Evolutionary conservation across 2,329 filamentous ascomycete species (phyloP), one percentile per base, ranked within the genome.

Genomic region (Tricladium varicosporioides): DNA sequence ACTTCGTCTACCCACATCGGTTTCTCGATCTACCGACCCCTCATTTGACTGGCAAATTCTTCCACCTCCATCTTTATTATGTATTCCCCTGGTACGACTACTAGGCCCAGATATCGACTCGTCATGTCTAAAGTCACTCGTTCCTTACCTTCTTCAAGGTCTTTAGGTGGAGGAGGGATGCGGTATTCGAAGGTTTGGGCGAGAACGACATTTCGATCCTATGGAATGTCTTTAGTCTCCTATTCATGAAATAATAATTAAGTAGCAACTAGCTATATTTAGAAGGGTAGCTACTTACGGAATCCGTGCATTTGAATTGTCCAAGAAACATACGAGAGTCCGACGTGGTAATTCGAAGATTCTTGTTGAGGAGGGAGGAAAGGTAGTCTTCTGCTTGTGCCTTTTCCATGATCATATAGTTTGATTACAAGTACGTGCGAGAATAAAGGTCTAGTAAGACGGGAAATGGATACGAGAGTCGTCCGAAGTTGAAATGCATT

Each of bases 261-360:
- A 7, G 22, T 27, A 7, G 22, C 7, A n/a, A n/a, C n/a, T n/a
- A n/a, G n/a, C n/a, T n/a, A n/a, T n/a, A n/a, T n/a, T n/a, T n/a
- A n/a, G n/a, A 52, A 27, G 45, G n/a, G 4, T n/a, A 42, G 14
- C 3, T 43, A 79, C 82, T 51, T 76, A 95, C 92, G 58, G 88
- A 85, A 77, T 99, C 94, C 31, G 92, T 97, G 77, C 94, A 99
- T 74, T 95, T 97, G 75, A 99, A 89, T 62, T 86, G 81, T 16
- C 94, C 94, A 54, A 92, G 84, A 73, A 97, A 99, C 72, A 96
- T 86, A 59, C 94, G 89, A 14, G 84, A 85, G 71, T 97, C 93
- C 4, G 85, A 89, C 13, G 88, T 90, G 66, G 89, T 83, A 54
- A 97, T 77, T 57, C 92, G 87, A 33, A 97, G 76, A 42, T 84